These are phyloP conservation scores for Candida yuanshanica DNA, from an alignment of 805 yeast species.

Conservation along the genomic window DNA sequence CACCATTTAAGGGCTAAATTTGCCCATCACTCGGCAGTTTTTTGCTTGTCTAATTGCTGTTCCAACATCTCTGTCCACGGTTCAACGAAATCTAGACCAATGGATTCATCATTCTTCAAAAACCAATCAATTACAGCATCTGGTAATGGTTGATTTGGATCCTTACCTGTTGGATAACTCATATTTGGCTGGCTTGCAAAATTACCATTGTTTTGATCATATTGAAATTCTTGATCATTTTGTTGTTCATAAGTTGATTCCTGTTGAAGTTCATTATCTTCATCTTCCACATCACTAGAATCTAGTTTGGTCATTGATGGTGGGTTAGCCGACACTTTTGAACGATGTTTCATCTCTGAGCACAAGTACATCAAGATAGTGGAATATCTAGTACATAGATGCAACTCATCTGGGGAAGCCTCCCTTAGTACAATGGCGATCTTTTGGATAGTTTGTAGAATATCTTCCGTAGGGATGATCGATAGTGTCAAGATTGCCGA, in stretches of 20 bases:
- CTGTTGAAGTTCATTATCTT: slow-evolving; percentile 2
- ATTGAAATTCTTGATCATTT: neutral
- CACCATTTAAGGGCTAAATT: neutral
- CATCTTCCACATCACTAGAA: slow-evolving; percentile 18
- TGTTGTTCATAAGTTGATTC: neutral
- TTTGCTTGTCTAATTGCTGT: slow-evolving; percentile 39
- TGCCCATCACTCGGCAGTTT: neutral
- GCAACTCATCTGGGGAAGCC: slow-evolving; percentile 86
- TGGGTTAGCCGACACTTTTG: slow-evolving; percentile 25
- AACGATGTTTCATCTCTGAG: slow-evolving; percentile 59
- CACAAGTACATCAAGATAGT: slow-evolving; percentile 72
- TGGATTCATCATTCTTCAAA: slow-evolving; percentile 36
- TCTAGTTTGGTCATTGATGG: slow-evolving; percentile 23
- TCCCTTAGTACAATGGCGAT: slow-evolving; percentile 73
- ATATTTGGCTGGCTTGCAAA: neutral
- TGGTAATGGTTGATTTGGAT: slow-evolving; percentile 16
- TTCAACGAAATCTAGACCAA: slow-evolving; percentile 58
- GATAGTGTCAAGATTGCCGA: slow-evolving; percentile 49
- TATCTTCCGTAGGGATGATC: slow-evolving; percentile 66
- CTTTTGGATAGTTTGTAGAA: slow-evolving; percentile 57
- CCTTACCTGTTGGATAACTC: slow-evolving; percentile 2
- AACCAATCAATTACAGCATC: slow-evolving; percentile 46
- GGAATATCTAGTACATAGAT: slow-evolving; percentile 74
- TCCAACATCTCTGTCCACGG: slow-evolving; percentile 81
- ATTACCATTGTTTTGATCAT: neutral